Conservation (phyloP, 495 filamentous ascomycete genomes). For the Emericellopsis terricola region DNA sequence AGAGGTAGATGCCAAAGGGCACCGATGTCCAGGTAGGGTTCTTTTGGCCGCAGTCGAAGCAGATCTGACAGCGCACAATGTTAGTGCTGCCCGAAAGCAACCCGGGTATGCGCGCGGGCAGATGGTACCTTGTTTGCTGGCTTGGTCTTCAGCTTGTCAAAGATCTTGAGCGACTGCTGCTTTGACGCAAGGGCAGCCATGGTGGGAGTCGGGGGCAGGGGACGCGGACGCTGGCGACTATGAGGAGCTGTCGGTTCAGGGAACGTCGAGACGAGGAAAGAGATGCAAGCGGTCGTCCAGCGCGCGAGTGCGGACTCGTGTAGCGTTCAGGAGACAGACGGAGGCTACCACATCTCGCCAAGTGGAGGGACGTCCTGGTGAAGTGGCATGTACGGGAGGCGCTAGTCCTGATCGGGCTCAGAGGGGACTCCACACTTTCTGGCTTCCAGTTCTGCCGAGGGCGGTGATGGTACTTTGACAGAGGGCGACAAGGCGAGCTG, state of each 20-base stretch:
- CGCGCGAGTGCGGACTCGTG: too few species aligned
- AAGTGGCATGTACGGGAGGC: conserved; percentile 3
- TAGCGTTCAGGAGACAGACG: background rate
- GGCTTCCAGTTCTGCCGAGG: conserved; percentile 3
- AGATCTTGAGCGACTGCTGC: conserved; percentile 88
- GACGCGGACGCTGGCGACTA: background rate
- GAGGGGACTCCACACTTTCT: background rate
- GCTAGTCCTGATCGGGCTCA: background rate
- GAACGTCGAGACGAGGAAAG: too few species aligned
- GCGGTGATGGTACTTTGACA: conserved; percentile 2
- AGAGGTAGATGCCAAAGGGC: conserved; percentile 93
- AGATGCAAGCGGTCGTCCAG: too few species aligned
- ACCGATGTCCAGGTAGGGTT: conserved; percentile 98
- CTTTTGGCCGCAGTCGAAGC: conserved; percentile 92
- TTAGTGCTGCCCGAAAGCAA: too few species aligned
- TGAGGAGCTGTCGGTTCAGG: background rate
- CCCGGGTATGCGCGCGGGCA: background rate
- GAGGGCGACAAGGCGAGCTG: too few species aligned
- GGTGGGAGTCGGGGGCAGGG: conserved; percentile 11
- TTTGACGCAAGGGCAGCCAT: conserved; percentile 80
- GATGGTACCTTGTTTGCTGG: conserved; percentile 73
- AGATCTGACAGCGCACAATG: too few species aligned
- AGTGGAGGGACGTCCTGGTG: background rate
- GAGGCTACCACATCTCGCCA: background rate
- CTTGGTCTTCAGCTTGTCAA: conserved; percentile 91